Conservation (phyloP, 106 monocot genomes). For the Dendrobium officinale region DNA sequence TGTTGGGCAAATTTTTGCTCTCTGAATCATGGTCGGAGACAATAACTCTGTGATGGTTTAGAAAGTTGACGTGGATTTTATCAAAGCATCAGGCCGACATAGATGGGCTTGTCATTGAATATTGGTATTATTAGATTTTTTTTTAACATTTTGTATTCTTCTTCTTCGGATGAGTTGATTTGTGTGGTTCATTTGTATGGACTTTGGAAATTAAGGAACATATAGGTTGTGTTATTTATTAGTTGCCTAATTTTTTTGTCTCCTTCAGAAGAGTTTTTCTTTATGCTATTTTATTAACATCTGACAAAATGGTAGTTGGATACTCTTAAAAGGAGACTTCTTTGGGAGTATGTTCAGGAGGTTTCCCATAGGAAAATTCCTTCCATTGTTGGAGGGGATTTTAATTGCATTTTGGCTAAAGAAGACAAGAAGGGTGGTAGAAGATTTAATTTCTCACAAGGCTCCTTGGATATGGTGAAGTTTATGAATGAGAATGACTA, state of each 20-base stretch:
- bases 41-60: slow-evolving; percentile 76
- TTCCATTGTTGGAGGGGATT: too few species aligned
- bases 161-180: background rate
- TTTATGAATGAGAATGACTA: too few species aligned
- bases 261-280: background rate
- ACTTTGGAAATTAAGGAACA: background rate
- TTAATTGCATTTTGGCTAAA: too few species aligned
- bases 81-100: slow-evolving; percentile 95
- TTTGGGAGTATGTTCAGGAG: too few species aligned
- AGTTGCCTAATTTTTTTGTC: background rate
- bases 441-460: too few species aligned
- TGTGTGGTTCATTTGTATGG: background rate
- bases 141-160: background rate
- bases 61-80: slow-evolving; percentile 98
- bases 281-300: background rate
- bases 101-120: slow-evolving; percentile 94
- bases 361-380: too few species aligned
- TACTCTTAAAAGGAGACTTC: too few species aligned
- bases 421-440: too few species aligned
- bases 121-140: slow-evolving; percentile 42
- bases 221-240: background rate
- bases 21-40: slow-evolving; percentile 62
- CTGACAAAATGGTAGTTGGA: background rate
- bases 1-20: slow-evolving; percentile 80
- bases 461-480: too few species aligned